Evolutionary conservation across 352 stramenopile species (phyloP).

Genomic region (Globisporangium canariense): DNA sequence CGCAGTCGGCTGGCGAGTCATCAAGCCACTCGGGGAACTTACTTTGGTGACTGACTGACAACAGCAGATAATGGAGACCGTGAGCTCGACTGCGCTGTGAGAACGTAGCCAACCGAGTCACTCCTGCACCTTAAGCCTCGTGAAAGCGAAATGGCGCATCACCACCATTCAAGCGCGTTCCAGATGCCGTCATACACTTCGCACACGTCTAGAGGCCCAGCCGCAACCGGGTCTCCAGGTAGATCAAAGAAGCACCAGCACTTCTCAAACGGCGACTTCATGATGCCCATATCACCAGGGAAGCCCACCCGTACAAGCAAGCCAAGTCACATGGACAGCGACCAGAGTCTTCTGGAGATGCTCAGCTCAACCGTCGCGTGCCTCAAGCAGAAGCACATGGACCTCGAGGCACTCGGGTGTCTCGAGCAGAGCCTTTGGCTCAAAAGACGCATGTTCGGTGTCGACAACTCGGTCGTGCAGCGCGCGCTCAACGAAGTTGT

Average conservation of each 20-base stretch:
- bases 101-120: neutral
- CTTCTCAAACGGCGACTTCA: neutral
- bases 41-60: neutral
- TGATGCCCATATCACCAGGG: neutral
- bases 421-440: slow-evolving; percentile 75
- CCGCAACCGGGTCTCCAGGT: slow-evolving; percentile 14
- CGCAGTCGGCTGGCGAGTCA: neutral
- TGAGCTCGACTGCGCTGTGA: neutral
- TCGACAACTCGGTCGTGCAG: slow-evolving; percentile 52
- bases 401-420: slow-evolving; percentile 69
- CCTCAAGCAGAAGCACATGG: slow-evolving; percentile 71
- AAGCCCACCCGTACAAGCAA: neutral
- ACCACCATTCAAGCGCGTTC: slow-evolving; percentile 20
- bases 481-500: slow-evolving; percentile 60
- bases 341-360: slow-evolving; percentile 69
- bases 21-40: neutral
- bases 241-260: slow-evolving; percentile 15
- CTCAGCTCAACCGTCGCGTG: slow-evolving; percentile 61
- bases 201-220: slow-evolving; percentile 24
- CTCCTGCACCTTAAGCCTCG: neutral
- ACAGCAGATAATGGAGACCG: neutral
- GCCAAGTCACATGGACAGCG: slow-evolving; percentile 34
- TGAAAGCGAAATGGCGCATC: neutral
- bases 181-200: slow-evolving; percentile 47
- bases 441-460: slow-evolving; percentile 72